Base-by-base conservation (phyloP, 371 early-diverging fungal genomes). In the Capillidium rhysosporum region DNA sequence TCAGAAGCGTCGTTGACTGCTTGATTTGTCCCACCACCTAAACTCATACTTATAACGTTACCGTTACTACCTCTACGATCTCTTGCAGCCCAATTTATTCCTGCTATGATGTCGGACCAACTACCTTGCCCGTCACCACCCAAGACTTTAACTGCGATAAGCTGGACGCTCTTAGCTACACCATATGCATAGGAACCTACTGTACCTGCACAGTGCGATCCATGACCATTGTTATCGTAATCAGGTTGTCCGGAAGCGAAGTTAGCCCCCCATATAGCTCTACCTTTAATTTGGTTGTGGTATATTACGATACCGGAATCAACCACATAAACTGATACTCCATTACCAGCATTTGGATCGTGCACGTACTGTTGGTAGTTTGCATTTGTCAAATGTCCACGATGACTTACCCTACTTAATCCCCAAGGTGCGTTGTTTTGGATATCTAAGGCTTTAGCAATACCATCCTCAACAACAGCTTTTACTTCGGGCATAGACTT, bases 141-240 rank as follows among this genome's bases (percentile, higher is more conserved):
- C n/a, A 95, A 66, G 14, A 92, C 89, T 66, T 91, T 86, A 46
- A 92, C 89, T 55, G 83, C 82, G 34, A 89, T 69, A 20, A 94
- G 46, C 23, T 63, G 75, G 40, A 73, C 83, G 57, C 87, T 84
- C 63, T 91, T 92, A 54, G 92, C 90, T 38, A 95, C 84, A 61
- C 93, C 96, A 63, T 71, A 82, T 0, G 68, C 71, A 20, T 62
- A 68, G 20, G 84, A 77, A 34, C 72, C 90, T 56, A 86, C 73
- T 25, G 80, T 80, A 54, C 89, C 86, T 40, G 84, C 76, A 30
- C 80, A 82, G 61, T 89, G 89, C 18, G 89, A 84, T 49, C 82
- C 82, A 45, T 65, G 66, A 18, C 66, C 66, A 56, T 65, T 63
- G 44, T 61, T 48, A 48, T 63, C 69, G 25, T 54, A 59, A 55